A percentile compares a stretch with the other conserved stretches of the same genome.
phyloP scores from a whole-genome alignment of 2,329 filamentous ascomycete species.

The Lanzia echinophila region DNA sequence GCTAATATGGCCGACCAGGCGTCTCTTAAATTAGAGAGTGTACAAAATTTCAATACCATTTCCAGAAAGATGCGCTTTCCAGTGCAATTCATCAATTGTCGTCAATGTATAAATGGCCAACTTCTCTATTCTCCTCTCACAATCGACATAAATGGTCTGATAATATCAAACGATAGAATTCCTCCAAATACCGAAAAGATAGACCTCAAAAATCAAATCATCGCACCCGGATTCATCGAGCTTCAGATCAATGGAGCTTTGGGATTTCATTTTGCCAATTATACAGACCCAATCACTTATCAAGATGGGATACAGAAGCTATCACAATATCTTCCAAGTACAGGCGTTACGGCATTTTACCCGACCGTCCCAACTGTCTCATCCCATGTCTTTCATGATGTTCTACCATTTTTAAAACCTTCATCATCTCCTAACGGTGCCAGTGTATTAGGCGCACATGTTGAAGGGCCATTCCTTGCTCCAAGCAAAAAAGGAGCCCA shows the following conservation, averaged over 20 bases:
- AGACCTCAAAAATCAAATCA: slow-evolving; percentile 42
- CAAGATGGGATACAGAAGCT: slow-evolving; percentile 38
- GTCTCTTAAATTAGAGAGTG: too few species aligned
- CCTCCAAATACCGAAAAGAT: slow-evolving; percentile 15
- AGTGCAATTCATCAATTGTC: slow-evolving; percentile 24
- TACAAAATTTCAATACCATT: background rate
- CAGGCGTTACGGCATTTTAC: slow-evolving; percentile 48
- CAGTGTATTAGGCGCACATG: slow-evolving; percentile 48
- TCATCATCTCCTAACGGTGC: slow-evolving; percentile 37
- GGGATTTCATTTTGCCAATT: slow-evolving; percentile 49
- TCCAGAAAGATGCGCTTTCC: slow-evolving; percentile 13
- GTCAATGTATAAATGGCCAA: slow-evolving; percentile 20
- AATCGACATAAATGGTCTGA: slow-evolving; percentile 18
- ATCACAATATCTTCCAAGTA: slow-evolving; percentile 42
- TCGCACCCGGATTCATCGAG: slow-evolving; percentile 49
- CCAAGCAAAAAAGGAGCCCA: slow-evolving; percentile 48
- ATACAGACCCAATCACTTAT: slow-evolving; percentile 35
- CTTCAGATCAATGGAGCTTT: slow-evolving; percentile 44
- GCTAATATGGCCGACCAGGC: too few species aligned
- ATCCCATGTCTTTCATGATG: slow-evolving; percentile 35
- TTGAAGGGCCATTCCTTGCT: slow-evolving; percentile 49
- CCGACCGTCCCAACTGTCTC: slow-evolving; percentile 46
- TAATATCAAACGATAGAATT: slow-evolving; percentile 21
- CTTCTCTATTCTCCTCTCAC: slow-evolving; percentile 19
- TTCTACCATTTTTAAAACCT: slow-evolving; percentile 42